Evolutionary conservation across 164 flowering plant species (phyloP).

Genomic region (Stephania yunnanensis): DNA sequence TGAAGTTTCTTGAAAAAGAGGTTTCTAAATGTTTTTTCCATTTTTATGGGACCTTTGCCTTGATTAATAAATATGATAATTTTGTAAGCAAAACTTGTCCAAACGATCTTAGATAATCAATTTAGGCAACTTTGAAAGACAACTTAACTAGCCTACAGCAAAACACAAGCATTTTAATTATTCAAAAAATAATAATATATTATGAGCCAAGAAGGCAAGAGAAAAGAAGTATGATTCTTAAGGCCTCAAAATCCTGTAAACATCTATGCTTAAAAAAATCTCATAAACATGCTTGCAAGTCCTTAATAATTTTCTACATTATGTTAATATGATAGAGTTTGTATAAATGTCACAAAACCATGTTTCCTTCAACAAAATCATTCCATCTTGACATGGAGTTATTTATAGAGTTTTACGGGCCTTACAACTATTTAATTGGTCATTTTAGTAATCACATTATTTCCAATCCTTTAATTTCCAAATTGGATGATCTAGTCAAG

Average conservation of each 20-base stretch:
- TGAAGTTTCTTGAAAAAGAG: too few species aligned
- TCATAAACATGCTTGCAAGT: too few species aligned
- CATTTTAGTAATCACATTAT: neutral
- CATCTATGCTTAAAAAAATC: too few species aligned
- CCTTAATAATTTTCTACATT: too few species aligned
- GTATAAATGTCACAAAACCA: too few species aligned
- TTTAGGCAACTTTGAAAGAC: constrained; percentile 39
- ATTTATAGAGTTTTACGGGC: too few species aligned
- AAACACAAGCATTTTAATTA: neutral
- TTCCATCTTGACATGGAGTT: too few species aligned
- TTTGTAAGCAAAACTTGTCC: constrained; percentile 31
- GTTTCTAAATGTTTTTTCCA: too few species aligned
- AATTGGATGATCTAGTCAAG: neutral
- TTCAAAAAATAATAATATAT: neutral
- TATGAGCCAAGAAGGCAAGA: neutral
- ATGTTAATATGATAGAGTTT: too few species aligned
- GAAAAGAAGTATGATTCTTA: neutral
- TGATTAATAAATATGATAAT: constrained; percentile 21
- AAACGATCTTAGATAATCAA: constrained; percentile 37
- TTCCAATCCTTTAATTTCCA: neutral
- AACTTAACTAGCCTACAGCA: constrained; percentile 32
- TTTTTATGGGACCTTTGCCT: too few species aligned
- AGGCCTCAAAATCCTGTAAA: too few species aligned
- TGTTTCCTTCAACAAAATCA: too few species aligned
- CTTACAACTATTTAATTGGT: neutral